phyloP scores from a whole-genome alignment of 371 early-diverging fungal species.

The Blastocladiella emersonii region DNA sequence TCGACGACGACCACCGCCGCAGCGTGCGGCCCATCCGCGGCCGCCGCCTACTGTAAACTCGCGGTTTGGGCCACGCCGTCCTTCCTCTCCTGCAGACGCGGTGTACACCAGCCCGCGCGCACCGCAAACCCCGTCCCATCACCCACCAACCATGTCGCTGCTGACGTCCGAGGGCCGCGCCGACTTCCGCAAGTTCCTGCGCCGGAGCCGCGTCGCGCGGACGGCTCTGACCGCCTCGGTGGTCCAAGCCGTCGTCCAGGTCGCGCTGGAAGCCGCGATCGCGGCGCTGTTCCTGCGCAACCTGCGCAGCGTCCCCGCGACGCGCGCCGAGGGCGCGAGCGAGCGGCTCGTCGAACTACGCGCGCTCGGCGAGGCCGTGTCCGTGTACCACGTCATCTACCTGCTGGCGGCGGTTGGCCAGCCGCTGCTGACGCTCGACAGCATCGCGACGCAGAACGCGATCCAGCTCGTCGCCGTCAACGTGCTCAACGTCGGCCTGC shows the following conservation, averaged over 20 bases:
- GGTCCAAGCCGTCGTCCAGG: neutral
- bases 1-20: too few relatives aligned
- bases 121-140: too few relatives aligned
- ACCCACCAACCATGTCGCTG: too few relatives aligned
- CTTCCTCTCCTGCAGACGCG: too few relatives aligned
- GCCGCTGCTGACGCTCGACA: neutral
- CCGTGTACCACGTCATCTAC: constrained; percentile 4
- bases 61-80: too few relatives aligned
- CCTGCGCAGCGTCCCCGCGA: neutral
- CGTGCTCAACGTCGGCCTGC: constrained; percentile 1
- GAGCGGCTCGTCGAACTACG: neutral
- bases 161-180: too few relatives aligned
- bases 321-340: neutral
- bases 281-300: neutral
- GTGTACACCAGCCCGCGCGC: too few relatives aligned
- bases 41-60: too few relatives aligned
- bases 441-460: neutral
- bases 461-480: neutral
- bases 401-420: neutral
- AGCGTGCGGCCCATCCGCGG: too few relatives aligned
- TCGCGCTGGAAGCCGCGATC: neutral
- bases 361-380: neutral
- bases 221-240: neutral
- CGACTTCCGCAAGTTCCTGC: neutral
- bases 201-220: neutral